Conservation (phyloP, 2,329 filamentous ascomycete genomes). For the Chaetomium olivaceum region DNA sequence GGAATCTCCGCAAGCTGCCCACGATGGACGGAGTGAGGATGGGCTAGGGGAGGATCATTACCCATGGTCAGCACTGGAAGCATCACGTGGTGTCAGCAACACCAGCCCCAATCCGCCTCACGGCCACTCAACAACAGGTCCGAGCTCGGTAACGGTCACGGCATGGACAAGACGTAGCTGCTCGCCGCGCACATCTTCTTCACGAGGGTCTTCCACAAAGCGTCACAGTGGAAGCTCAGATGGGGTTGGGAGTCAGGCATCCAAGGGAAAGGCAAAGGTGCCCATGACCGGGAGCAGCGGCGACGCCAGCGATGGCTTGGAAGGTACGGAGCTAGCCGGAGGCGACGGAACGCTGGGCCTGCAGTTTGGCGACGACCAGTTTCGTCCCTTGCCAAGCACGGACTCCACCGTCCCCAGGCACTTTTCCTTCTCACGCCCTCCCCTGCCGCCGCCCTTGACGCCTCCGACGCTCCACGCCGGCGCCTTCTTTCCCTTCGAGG, state of each 20-base stretch:
- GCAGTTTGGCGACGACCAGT: constrained; percentile 5
- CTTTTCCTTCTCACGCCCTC: constrained; percentile 35
- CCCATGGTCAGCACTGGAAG: constrained; percentile 23
- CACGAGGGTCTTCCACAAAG: constrained; percentile 16
- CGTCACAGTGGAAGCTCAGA: constrained; percentile 25
- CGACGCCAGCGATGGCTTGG: neutral
- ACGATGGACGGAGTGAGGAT: constrained; percentile 29
- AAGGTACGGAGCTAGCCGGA: neutral
- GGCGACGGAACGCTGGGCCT: neutral
- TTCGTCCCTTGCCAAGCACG: neutral
- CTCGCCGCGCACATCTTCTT: constrained; percentile 17
- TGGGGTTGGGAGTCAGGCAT: constrained; percentile 13
- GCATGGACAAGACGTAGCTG: constrained; percentile 17
- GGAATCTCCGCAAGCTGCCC: constrained; percentile 19
- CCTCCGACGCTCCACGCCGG: constrained; percentile 48
- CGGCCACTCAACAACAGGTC: constrained; percentile 19
- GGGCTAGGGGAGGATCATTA: constrained; percentile 28
- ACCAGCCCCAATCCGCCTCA: constrained; percentile 18
- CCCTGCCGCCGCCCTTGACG: constrained; percentile 52
- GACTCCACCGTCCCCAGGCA: constrained; percentile 23
- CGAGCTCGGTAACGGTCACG: constrained; percentile 14
- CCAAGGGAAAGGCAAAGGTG: constrained; percentile 21
- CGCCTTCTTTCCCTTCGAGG: constrained; percentile 47
- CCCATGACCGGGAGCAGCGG: constrained; percentile 25
- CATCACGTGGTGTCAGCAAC: constrained; percentile 39